Evolutionary conservation across 2,329 filamentous ascomycete species (phyloP).

Genomic region (Davidsoniella eucalypti): DNA sequence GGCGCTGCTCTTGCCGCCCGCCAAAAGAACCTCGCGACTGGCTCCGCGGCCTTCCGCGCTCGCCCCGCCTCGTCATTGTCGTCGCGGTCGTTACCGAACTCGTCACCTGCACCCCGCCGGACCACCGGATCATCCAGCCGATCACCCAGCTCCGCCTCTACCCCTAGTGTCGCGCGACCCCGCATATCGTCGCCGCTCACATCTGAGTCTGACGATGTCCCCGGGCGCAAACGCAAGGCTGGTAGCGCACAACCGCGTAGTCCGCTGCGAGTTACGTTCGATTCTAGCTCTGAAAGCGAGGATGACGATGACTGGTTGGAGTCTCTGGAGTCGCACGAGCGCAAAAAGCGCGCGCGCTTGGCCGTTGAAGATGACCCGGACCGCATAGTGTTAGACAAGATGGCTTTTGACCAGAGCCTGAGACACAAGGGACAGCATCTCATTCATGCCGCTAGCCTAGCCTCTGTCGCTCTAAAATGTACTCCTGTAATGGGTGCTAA

Average conservation of each 20-base stretch:
- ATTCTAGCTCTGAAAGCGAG: slow-evolving; percentile 33
- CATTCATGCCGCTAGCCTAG: slow-evolving; percentile 43
- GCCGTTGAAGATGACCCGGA: slow-evolving; percentile 9
- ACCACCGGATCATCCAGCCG: too few relatives aligned
- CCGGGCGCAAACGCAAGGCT: slow-evolving; percentile 32
- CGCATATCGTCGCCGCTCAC: slow-evolving; percentile 8
- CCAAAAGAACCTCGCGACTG: slow-evolving; percentile 11
- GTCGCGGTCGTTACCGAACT: slow-evolving; percentile 11
- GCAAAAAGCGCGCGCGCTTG: slow-evolving; percentile 19
- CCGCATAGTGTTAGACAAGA: slow-evolving; percentile 4
- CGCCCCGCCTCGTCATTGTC: slow-evolving; percentile 5
- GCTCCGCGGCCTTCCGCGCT: slow-evolving; percentile 8
- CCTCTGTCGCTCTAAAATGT: slow-evolving; percentile 33
- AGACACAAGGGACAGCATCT: slow-evolving; percentile 27
- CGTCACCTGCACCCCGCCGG: slow-evolving; percentile 4
- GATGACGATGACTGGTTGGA: slow-evolving; percentile 36
- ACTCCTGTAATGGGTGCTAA: slow-evolving; percentile 32
- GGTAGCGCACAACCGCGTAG: slow-evolving; percentile 22
- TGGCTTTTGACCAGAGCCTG: slow-evolving; percentile 4
- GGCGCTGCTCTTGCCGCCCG: slow-evolving; percentile 14
- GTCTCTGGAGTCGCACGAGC: slow-evolving; percentile 29
- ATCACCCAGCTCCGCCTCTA: not conserved
- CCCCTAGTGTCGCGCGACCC: not conserved
- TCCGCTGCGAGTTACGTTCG: slow-evolving; percentile 32
- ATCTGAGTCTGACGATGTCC: slow-evolving; percentile 6